Evolutionary conservation across 495 filamentous ascomycete species (phyloP).

Genomic region (Astrothelium subdiscretum): DNA sequence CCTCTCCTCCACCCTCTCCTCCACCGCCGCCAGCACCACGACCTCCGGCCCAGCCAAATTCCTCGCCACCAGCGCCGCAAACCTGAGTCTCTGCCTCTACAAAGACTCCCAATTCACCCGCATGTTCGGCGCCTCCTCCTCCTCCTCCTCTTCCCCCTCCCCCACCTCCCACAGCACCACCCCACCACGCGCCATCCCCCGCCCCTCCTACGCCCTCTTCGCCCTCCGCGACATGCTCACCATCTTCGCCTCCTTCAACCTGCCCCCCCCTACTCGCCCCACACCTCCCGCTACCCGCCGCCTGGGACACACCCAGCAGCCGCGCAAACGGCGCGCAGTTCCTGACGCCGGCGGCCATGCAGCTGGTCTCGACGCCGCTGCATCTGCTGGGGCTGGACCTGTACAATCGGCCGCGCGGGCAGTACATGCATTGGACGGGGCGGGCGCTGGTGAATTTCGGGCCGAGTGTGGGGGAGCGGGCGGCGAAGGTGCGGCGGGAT

Average conservation of each 20-base stretch:
- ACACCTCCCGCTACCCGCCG: conserved; percentile 28
- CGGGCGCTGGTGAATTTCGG: conserved; percentile 22
- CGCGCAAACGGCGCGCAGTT: conserved; percentile 65
- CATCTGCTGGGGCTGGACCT: conserved; percentile 82
- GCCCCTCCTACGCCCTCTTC: conserved; percentile 67
- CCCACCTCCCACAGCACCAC: conserved; percentile 39
- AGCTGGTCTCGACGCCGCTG: conserved; percentile 73
- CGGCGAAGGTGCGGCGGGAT: conserved; percentile 55
- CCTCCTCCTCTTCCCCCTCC: conserved; percentile 38
- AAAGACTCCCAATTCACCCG: conserved; percentile 82
- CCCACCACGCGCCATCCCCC: conserved; percentile 40
- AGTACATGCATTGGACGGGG: conserved; percentile 11
- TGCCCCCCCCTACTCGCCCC: conserved; percentile 70
- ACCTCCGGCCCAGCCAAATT: conserved; percentile 75
- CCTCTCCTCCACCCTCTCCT: conserved; percentile 50
- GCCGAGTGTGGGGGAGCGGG: conserved; percentile 45
- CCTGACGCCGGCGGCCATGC: conserved; percentile 64
- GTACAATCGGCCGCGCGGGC: conserved; percentile 54
- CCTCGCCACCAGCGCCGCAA: conserved; percentile 65
- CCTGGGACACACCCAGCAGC: conserved; percentile 41
- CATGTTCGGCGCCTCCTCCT: conserved; percentile 55
- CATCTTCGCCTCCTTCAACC: conserved; percentile 88
- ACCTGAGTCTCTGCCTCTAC: conserved; percentile 83
- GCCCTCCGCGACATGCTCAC: conserved; percentile 76
- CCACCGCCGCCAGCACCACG: conserved; percentile 43